Percentiles rank a stretch among this genome's conserved stretches.
phyloP scores from a whole-genome alignment of 805 yeast genomes.

The Candida qinlingensis region DNA sequence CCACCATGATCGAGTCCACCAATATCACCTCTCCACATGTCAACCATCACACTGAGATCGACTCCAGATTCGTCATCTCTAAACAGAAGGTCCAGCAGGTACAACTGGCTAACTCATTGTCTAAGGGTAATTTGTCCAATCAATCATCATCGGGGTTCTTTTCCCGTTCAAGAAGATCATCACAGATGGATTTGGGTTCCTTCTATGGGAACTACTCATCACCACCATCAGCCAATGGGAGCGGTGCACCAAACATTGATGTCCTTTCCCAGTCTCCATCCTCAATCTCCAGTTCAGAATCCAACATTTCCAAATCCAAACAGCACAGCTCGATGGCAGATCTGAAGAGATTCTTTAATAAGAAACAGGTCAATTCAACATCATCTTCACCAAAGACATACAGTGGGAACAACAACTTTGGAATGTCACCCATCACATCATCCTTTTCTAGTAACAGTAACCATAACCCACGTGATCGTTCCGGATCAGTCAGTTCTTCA shows the following conservation, averaged over 20 bases:
- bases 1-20: constrained; percentile 44
- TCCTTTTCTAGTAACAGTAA: constrained; percentile 12
- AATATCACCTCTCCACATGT: constrained; percentile 70
- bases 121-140: constrained; percentile 11
- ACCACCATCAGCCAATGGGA: constrained; percentile 4
- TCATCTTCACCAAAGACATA: constrained; percentile 21
- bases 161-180: constrained; percentile 37
- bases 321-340: constrained; percentile 82
- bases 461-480: constrained; percentile 17
- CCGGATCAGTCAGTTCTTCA: constrained; percentile 28
- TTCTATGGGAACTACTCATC: constrained; percentile 21
- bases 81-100: constrained; percentile 54
- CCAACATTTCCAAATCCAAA: constrained; percentile 37
- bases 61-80: constrained; percentile 80
- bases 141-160: constrained; percentile 35
- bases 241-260: constrained; percentile 3
- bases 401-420: constrained; percentile 5
- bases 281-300: constrained; percentile 21
- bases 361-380: constrained; percentile 21
- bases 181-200: constrained; percentile 26
- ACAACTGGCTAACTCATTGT: constrained; percentile 18
- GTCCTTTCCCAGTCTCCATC: constrained; percentile 24
- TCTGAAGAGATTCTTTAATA: constrained; percentile 65
- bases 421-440: constrained; percentile 16
- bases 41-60: constrained; percentile 51